Evolutionary conservation across 371 early-diverging fungal genomes (phyloP).

Genomic region (Mortierella sp.): DNA sequence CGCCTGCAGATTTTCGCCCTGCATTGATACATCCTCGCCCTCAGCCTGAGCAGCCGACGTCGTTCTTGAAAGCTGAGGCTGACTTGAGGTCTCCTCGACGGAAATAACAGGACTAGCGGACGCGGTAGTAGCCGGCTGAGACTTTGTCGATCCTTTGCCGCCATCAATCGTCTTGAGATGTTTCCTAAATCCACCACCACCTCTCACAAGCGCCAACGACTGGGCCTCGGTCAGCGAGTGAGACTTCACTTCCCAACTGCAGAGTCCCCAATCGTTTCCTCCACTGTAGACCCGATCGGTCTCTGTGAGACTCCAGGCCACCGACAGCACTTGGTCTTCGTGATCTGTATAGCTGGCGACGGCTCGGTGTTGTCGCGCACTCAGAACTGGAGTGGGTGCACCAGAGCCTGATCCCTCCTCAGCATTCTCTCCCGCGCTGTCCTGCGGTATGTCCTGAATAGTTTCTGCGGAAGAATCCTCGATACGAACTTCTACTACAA

Average conservation of each 20-base stretch:
- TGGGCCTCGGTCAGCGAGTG: conserved; percentile 11
- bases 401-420: neutral
- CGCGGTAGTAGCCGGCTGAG: neutral
- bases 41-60: neutral
- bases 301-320: conserved; percentile 47
- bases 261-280: conserved; percentile 50
- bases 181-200: conserved; percentile 4
- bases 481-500: conserved; percentile 26
- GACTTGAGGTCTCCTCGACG: neutral
- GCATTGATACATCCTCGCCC: neutral
- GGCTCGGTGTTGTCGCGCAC: conserved; percentile 5
- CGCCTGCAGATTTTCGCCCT: neutral
- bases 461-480: neutral
- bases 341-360: conserved; percentile 28
- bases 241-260: conserved; percentile 42
- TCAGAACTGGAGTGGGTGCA: neutral
- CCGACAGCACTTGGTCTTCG: conserved; percentile 27
- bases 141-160: neutral
- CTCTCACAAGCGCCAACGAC: neutral
- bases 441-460: neutral
- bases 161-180: neutral
- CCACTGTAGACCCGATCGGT: conserved; percentile 44
- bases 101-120: neutral
- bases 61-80: neutral
- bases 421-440: neutral